Evolutionary conservation across 176 grass and related monocot genomes (phyloP), one percentile per base, ranked within the genome.

Genomic region (Areca catechu): DNA sequence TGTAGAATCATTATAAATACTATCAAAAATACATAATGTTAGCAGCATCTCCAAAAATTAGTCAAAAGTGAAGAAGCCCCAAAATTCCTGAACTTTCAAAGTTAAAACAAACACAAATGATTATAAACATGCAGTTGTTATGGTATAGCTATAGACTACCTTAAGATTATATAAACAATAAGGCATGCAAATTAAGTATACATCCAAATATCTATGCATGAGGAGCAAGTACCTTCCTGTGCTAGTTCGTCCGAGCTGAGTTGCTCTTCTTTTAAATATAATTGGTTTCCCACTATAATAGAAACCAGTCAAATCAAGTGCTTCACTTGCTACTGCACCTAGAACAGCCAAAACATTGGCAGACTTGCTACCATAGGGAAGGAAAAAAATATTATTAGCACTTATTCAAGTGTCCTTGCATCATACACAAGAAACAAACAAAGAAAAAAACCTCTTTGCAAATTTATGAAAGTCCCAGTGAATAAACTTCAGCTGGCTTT

Each of bases 391-490:
- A 61, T 19, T 54, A 68, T 86, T 71, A 90, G 78, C 17, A 76
- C 10, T 56, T 73, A 22, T 50, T 60, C 61, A 73, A 43, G 22
- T 48, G 19, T 20, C 19, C 59, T 48, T 19, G 55, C n/a, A 71
- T 22, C 20, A 21, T 61, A 37, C 3, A 15, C 15, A 15, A 19
- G 15, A 67, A 67, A 34, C 19, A 16, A 5, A 34, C 15, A 43
- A 5, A 16, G 16, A 16, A 4, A 20, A 28, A 18, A 18, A 91
- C 87, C 93, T 97, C 85, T 97, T 97, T 25, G 87, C 81, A 75
- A 97, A 97, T 71, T 97, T 97, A 77, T 97, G 87, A 63, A 97
- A 97, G 88, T 97, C 93, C 93, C 93, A 97, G 65, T 92, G 93
- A 27, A 97, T 97, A 60, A 97, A 91, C 69, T 80, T 84, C 65